Conservation (phyloP, 768 basidiomycete species). For the Pluteus cervinus region DNA sequence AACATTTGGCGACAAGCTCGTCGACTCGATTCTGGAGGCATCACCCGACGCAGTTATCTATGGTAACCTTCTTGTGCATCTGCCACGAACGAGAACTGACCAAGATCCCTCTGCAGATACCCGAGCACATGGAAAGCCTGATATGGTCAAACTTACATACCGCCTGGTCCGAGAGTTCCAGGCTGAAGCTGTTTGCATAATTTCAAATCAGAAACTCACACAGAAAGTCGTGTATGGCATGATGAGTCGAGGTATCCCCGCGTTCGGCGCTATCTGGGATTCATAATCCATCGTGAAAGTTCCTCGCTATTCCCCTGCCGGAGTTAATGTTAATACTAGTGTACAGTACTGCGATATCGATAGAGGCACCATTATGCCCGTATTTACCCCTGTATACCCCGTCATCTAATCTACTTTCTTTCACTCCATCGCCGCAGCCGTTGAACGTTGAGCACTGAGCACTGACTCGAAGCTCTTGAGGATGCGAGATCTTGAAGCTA, state of each 20-base stretch:
- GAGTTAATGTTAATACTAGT: too few relatives aligned
- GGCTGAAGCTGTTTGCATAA: conserved; percentile 50
- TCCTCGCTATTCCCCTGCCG: too few relatives aligned
- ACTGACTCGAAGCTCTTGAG: too few relatives aligned
- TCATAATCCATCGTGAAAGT: conserved; percentile 36
- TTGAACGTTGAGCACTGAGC: too few relatives aligned
- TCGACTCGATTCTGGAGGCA: conserved; percentile 47
- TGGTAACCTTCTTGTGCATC: conserved; percentile 25
- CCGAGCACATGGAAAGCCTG: conserved; percentile 38
- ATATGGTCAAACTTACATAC: conserved; percentile 42
- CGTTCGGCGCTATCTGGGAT: conserved; percentile 59
- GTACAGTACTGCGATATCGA: too few relatives aligned
- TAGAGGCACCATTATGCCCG: too few relatives aligned
- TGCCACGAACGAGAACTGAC: background rate
- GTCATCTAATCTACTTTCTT: too few relatives aligned
- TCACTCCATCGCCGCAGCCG: too few relatives aligned
- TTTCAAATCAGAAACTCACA: conserved; percentile 54
- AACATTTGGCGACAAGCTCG: conserved; percentile 58
- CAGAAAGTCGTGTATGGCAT: conserved; percentile 54
- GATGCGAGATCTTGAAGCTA: too few relatives aligned
- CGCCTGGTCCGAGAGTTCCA: conserved; percentile 41
- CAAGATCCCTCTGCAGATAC: conserved; percentile 25
- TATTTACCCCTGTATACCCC: too few relatives aligned
- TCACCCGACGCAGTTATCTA: conserved; percentile 53
- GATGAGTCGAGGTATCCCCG: conserved; percentile 55